Conservation (phyloP, 805 yeast species). For the Dipodascopsis uninucleata region DNA sequence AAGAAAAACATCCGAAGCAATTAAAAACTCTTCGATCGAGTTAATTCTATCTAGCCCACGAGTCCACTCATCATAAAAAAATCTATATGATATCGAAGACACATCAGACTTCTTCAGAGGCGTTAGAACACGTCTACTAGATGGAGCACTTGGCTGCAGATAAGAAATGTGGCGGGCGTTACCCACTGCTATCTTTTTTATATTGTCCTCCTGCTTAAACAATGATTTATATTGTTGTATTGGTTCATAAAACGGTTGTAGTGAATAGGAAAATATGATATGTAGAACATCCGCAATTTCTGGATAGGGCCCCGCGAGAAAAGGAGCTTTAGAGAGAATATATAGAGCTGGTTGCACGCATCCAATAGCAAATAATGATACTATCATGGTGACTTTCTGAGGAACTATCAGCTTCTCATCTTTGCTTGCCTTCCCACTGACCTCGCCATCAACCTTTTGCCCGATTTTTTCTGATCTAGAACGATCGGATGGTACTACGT, state of each 20-base stretch:
- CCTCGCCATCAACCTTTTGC: conserved; percentile 9
- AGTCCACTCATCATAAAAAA: conserved; percentile 45
- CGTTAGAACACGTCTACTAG: conserved; percentile 15
- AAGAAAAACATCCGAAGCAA: conserved; percentile 48
- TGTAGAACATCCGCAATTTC: conserved; percentile 48
- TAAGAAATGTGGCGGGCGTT: not conserved
- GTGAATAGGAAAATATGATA: conserved; percentile 46
- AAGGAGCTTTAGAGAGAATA: conserved; percentile 60
- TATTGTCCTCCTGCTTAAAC: conserved; percentile 3
- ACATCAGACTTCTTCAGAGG: conserved; percentile 19
- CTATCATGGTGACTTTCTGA: conserved; percentile 48
- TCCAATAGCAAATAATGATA: conserved; percentile 56
- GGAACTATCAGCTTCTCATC: conserved; percentile 11
- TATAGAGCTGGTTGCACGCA: conserved; percentile 58
- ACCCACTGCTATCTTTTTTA: conserved; percentile 8
- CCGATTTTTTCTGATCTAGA: conserved; percentile 35
- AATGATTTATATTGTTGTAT: conserved; percentile 3
- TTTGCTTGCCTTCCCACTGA: conserved; percentile 8
- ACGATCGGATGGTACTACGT: conserved; percentile 29
- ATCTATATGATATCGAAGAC: conserved; percentile 14
- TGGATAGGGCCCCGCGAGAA: conserved; percentile 51
- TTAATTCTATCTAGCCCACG: conserved; percentile 40
- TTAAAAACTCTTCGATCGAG: conserved; percentile 45
- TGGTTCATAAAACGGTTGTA: conserved; percentile 47
- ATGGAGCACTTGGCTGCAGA: conserved; percentile 6